These are phyloP conservation scores for Lyophyllum semitale DNA, from an alignment of 768 basidiomycete genomes.

Conservation along the genomic window DNA sequence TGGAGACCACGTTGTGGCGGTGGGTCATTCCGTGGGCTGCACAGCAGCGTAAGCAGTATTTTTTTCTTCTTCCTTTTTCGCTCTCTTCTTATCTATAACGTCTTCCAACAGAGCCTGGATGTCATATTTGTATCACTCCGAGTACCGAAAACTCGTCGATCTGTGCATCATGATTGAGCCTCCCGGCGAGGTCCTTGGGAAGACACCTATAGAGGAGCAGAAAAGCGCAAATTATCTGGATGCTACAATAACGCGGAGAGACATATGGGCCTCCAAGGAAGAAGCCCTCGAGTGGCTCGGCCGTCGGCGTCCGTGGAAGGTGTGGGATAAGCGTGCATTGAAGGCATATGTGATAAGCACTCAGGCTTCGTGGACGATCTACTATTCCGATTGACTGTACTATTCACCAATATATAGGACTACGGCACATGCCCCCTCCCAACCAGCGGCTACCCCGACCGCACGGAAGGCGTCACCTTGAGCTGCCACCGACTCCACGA, in stretches of 20 bases:
- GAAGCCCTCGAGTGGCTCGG: constrained; percentile 22
- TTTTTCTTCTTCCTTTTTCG: background rate
- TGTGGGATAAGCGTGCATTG: constrained; percentile 25
- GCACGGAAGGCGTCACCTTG: constrained; percentile 4
- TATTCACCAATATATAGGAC: background rate
- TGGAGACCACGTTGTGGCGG: background rate
- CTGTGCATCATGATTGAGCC: constrained; percentile 20
- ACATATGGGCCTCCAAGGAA: constrained; percentile 23
- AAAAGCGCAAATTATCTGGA: constrained; percentile 1
- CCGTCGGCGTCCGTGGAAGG: constrained; percentile 23
- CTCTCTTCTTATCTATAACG: background rate
- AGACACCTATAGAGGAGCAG: background rate
- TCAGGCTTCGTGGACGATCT: background rate
- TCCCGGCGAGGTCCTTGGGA: constrained; percentile 1
- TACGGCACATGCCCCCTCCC: constrained; percentile 9
- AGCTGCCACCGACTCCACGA: constrained; percentile 1
- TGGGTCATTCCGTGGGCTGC: background rate
- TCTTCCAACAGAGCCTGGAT: background rate
- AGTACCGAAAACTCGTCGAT: constrained; percentile 5
- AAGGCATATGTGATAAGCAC: background rate
- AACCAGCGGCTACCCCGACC: constrained; percentile 2
- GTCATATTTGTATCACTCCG: background rate
- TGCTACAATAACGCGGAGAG: constrained; percentile 15
- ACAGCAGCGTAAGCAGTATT: constrained; percentile 15
- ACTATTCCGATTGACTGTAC: background rate